Conservation (phyloP, 2,329 filamentous ascomycete genomes). For the Colletotrichum theobromicola region DNA sequence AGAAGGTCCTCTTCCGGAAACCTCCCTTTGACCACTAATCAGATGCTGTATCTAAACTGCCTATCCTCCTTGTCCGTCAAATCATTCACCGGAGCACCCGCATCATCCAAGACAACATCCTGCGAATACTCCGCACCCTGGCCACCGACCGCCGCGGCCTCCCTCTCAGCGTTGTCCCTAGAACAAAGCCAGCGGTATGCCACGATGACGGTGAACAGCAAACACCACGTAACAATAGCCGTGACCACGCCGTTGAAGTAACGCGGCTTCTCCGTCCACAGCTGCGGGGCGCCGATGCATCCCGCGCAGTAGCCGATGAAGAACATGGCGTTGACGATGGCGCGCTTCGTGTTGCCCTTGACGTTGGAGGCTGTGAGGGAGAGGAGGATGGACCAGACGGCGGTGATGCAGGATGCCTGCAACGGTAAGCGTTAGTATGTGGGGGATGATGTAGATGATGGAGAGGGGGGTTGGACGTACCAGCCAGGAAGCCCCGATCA, state of each 20-base stretch:
- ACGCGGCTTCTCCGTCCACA: constrained; percentile 49
- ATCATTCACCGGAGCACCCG: constrained; percentile 30
- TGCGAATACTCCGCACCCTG: not conserved
- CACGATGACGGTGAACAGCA: constrained; percentile 37
- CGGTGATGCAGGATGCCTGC: constrained; percentile 47
- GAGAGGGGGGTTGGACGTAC: constrained; percentile 22
- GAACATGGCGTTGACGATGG: constrained; percentile 51
- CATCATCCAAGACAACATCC: constrained; percentile 26
- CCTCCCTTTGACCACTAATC: too few species aligned
- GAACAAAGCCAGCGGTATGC: constrained; percentile 39
- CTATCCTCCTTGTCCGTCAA: constrained; percentile 40
- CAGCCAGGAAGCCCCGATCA: constrained; percentile 54
- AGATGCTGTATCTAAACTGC: constrained; percentile 36
- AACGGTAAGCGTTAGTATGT: not conserved
- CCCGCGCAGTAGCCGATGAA: constrained; percentile 55
- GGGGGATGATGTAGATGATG: not conserved
- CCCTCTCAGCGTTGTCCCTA: constrained; percentile 37
- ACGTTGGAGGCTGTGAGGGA: constrained; percentile 52
- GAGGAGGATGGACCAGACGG: constrained; percentile 45
- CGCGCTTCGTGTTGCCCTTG: constrained; percentile 56
- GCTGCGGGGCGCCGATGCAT: constrained; percentile 52
- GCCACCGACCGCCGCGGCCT: not conserved
- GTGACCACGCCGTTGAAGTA: constrained; percentile 53
- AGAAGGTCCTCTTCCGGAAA: too few species aligned
- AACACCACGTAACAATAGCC: constrained; percentile 46